Evolutionary conservation across 2,329 filamentous ascomycete genomes (phyloP).

Genomic region (Davidsoniella neocaledoniae): DNA sequence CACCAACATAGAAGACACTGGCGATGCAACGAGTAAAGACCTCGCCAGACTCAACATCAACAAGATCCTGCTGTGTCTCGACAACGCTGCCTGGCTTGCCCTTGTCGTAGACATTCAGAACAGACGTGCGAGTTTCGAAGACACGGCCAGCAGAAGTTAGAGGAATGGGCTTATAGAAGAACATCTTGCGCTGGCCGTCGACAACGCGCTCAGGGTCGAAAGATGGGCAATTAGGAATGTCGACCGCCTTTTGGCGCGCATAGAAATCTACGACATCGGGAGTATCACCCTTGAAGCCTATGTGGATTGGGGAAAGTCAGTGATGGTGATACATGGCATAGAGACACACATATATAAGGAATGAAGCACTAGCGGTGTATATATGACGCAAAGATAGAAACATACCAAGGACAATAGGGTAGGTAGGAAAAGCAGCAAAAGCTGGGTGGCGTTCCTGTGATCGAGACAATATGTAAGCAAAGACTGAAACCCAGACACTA

Average conservation of each 20-base stretch:
- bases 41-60: constrained; percentile 44
- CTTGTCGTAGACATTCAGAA: constrained; percentile 80
- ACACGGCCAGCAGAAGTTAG: constrained; percentile 50
- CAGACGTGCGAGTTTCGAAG: constrained; percentile 63
- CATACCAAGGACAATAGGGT: constrained; percentile 63
- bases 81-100: constrained; percentile 68
- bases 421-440: constrained; percentile 80
- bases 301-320: constrained; percentile 5
- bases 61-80: constrained; percentile 61
- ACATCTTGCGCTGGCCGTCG: constrained; percentile 68
- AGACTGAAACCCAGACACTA: not conserved
- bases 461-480: not conserved
- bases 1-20: constrained; percentile 64
- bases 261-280: constrained; percentile 78
- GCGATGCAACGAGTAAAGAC: constrained; percentile 42
- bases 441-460: constrained; percentile 67
- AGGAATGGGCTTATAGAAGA: constrained; percentile 62
- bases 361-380: not conserved
- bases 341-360: not conserved
- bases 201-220: constrained; percentile 61
- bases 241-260: constrained; percentile 43
- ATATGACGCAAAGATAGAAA: not conserved
- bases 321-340: constrained; percentile 1
- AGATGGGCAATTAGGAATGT: constrained; percentile 60
- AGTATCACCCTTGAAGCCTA: constrained; percentile 59